phyloP scores from a whole-genome alignment of 2,329 filamentous ascomycete species.

The Pseudogymnoascus sp. region DNA sequence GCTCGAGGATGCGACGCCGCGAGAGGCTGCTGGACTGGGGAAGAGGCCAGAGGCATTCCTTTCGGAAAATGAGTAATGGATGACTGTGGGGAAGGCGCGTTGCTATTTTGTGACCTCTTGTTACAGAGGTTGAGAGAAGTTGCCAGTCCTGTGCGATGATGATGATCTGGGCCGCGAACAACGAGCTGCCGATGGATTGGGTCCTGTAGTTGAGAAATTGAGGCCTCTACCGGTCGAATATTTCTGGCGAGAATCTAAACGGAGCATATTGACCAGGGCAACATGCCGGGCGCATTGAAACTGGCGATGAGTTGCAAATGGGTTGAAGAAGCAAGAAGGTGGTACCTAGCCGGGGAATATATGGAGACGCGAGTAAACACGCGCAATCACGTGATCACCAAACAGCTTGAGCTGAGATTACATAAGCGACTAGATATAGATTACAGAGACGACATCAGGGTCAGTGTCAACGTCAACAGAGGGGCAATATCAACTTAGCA shows the following conservation, averaged over 20 bases:
- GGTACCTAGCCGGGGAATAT: neutral
- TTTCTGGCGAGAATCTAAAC: neutral
- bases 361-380: neutral
- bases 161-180: constrained; percentile 19
- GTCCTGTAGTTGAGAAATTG: constrained; percentile 19
- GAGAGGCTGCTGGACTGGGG: constrained; percentile 26
- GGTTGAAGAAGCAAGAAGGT: neutral
- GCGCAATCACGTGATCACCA: neutral
- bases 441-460: neutral
- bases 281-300: neutral
- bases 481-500: neutral
- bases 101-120: constrained; percentile 44
- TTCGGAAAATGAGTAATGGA: constrained; percentile 64
- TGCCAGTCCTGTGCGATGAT: constrained; percentile 20
- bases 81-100: constrained; percentile 71
- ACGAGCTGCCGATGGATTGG: constrained; percentile 18
- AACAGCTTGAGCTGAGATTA: neutral
- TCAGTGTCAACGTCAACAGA: neutral
- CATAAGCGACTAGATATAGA: neutral
- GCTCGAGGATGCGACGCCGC: constrained; percentile 49
- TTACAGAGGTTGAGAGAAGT: constrained; percentile 38
- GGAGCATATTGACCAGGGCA: neutral
- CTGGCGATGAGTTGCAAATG: neutral
- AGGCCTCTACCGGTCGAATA: constrained; percentile 14
- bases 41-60: constrained; percentile 49